Evolutionary conservation across 2,329 filamentous ascomycete species (phyloP), one percentile per base, ranked within the genome.

Genomic region (Exophiala lecanii-corni): DNA sequence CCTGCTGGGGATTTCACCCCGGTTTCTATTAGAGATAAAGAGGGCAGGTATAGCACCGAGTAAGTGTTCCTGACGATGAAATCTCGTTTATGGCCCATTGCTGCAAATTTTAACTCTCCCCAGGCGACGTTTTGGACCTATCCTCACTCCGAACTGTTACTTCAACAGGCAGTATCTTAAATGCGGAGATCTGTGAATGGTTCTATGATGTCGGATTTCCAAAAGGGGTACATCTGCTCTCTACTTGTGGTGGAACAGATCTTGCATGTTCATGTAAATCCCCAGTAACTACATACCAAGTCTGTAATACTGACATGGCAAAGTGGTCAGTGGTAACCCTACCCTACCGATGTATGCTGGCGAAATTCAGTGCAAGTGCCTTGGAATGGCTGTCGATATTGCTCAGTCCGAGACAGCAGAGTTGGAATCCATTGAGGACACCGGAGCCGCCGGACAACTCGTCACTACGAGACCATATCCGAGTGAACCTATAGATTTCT

Each of bases 171-270:
- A 3, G 5, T 5, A 85, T 91, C 0, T 71, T 92, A 2, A 78
- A 83, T 0, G 78, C 88, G 34, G 76, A 82, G 30, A 69, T 86
- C 20, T 89, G 88, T 57, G 79, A 87, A 57, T 92, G 86, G 86
- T 79, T 81, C 63, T 81, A 89, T 59, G 81, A 86, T 51, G 65
- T 69, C 4, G 84, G 72, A 0, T 94, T 92, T 59, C 82, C 84
- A 0, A 49, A 69, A 0, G 66, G 71, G 35, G 74, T 81, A 0
- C 84, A 87, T 19, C 68, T 92, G 1, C 73, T 54, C 19, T 56
- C 55, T 25, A 56, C 51, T 30, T 54, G 52, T 3, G 56, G 57
- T 1, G 55, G 55, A 7, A 59, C 56, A 12, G 57, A 57, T 36
- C 41, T 59, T 12, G 55, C 54, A 7, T 56, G 53, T 3, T 59